Evolutionary conservation across 805 yeast genomes (phyloP).

Genomic region (Kuraishia borneana): DNA sequence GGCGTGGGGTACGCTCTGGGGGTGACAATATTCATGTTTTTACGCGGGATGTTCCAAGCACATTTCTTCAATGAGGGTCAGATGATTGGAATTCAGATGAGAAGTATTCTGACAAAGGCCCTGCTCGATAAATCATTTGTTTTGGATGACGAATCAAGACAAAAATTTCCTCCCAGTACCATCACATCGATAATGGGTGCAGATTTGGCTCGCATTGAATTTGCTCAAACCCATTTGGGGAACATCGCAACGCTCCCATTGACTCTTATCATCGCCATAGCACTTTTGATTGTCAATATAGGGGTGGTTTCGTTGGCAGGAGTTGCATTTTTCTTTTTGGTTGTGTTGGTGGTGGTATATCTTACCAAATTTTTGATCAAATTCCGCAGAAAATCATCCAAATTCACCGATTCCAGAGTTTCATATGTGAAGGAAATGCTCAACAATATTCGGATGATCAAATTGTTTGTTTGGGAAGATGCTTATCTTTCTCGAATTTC

Average conservation of each 20-base stretch:
- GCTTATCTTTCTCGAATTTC: slow-evolving; percentile 55
- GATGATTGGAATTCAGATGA: slow-evolving; percentile 60
- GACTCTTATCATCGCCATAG: slow-evolving; percentile 50
- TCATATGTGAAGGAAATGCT: slow-evolving; percentile 68
- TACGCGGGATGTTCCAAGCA: slow-evolving; percentile 38
- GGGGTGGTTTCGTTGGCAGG: slow-evolving; percentile 73
- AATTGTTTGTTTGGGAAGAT: slow-evolving; percentile 85
- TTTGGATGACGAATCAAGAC: slow-evolving; percentile 45
- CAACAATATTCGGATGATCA: slow-evolving; percentile 69
- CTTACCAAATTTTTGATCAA: slow-evolving; percentile 43
- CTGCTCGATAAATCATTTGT: slow-evolving; percentile 57
- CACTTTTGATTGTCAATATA: slow-evolving; percentile 50
- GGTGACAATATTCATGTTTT: slow-evolving; percentile 42
- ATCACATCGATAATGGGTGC: slow-evolving; percentile 75
- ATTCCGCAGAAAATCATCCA: slow-evolving; percentile 45
- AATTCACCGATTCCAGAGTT: slow-evolving; percentile 68
- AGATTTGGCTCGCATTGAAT: slow-evolving; percentile 71
- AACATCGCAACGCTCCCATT: slow-evolving; percentile 49
- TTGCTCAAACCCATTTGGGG: slow-evolving; percentile 37
- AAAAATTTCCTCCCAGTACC: slow-evolving; percentile 53
- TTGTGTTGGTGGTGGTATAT: slow-evolving; percentile 35
- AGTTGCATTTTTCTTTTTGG: slow-evolving; percentile 39
- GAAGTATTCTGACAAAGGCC: slow-evolving; percentile 62
- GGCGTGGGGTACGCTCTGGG: slow-evolving; percentile 75
- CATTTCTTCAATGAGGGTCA: slow-evolving; percentile 54